These are phyloP conservation scores for Physcomitrellopsis africana DNA, from an alignment of 225 moss, liverwort and hornwort genomes.

Conservation along the genomic window DNA sequence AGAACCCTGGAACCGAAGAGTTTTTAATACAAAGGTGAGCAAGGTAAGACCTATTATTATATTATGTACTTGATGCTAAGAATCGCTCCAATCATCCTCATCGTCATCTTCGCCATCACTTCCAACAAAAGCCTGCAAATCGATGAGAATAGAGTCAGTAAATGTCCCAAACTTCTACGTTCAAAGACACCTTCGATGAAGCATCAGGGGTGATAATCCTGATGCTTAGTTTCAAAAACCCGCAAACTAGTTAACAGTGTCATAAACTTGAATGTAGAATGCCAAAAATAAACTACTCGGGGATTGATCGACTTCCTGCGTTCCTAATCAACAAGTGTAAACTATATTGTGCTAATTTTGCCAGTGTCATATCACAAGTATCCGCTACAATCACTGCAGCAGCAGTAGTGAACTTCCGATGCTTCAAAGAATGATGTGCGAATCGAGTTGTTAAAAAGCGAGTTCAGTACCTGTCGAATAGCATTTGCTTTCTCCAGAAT, in stretches of 20 bases:
- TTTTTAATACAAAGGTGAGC: conserved; percentile 29
- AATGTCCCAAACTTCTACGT: conserved; percentile 7
- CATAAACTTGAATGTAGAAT: too few relatives aligned
- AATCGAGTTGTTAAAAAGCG: background rate
- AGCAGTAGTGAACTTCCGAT: conserved; percentile 1
- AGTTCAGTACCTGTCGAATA: conserved; percentile 75
- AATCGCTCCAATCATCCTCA: conserved; percentile 89
- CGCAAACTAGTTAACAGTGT: too few relatives aligned
- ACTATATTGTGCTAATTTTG: background rate
- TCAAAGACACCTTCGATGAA: background rate
- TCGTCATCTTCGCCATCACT: conserved; percentile 84
- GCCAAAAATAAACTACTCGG: too few relatives aligned
- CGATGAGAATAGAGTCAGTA: conserved; percentile 23
- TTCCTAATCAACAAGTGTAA: background rate
- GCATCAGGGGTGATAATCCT: too few relatives aligned
- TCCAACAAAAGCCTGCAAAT: conserved; percentile 76
- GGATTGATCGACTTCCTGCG: too few relatives aligned
- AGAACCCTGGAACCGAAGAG: conserved; percentile 26
- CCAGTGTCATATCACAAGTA: background rate
- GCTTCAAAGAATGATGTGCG: background rate
- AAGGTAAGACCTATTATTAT: conserved; percentile 5
- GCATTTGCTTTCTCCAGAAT: conserved; percentile 94
- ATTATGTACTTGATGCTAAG: conserved; percentile 30
- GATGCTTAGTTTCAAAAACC: too few relatives aligned
- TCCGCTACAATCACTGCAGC: background rate